Base-by-base conservation (phyloP, 495 filamentous ascomycete genomes). In the Penicillium soppii region DNA sequence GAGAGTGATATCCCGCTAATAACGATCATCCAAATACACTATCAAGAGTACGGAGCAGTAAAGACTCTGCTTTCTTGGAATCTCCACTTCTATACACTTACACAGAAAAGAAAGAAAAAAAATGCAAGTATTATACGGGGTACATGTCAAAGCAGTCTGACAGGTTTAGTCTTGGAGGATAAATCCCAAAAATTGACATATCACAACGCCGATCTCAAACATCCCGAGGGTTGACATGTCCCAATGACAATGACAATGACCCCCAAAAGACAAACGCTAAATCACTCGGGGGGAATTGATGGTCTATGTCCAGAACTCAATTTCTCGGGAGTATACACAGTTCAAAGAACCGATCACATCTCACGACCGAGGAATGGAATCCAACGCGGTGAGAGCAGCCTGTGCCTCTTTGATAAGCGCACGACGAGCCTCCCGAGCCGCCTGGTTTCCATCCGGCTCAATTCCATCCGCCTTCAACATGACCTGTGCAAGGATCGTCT, bases 391-490 rank as follows among this genome's bases (percentile, higher is more conserved):
- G 43, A 95, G 64, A 9, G 80, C 63, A 13, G 65, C 76, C 65
- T 95, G 90, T 5, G 86, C 83, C 60, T 91, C 82, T 52, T 73
- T 82, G 36, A 97, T 88, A 21, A 96, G 70, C 6, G 85, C 87
- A 65, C 86, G 88, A 59, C 92, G 78, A 58, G 76, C 80, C 37
- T 71, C 74, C 37, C 92, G 79, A 30, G 82, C 80, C 7, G 80
- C 81, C 16, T 68, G 74, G 56, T 92, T 79, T 5, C 81, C 83
- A 16, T 85, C 81, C 3, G 83, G 86, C 47, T 92, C 89, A 21
- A 96, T 85, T 12, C 77, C 85, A 72, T 97, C 92, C 21, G 92
- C 75, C 70, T 95, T 96, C 58, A 98, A 57, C 50, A 96, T 54
- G 6, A 92, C 79, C 63, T 96, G 89, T 43, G 82, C 78, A 75